Evolutionary conservation across 371 early-diverging fungal genomes (phyloP), one percentile per base, ranked within the genome.

Genomic region (Thermomucor indicae-seudaticae): DNA sequence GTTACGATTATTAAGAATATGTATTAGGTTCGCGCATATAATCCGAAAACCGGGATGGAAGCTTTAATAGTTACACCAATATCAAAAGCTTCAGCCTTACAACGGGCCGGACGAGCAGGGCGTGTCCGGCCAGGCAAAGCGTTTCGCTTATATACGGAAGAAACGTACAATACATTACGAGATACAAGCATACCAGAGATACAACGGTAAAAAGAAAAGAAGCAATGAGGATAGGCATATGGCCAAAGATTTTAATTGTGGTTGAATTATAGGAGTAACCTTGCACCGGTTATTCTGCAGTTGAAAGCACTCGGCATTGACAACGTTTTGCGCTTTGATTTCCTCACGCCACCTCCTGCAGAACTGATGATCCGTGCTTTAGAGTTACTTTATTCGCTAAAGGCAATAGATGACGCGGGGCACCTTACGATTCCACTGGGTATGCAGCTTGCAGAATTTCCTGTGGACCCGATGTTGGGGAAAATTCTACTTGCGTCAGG

Each of bases 91-190:
- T 79, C 85, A 10, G 91, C 92, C 2, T 57, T 79, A 37, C 95
- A 94, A 57, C 65, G 95, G 43, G 82, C 84, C 6, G 95, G 92
- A 27, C 74, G 95, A 48, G 88, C 91, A 14, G 91, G 91, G 28
- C 78, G 96, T 60, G 75, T 80, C 6, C 55, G 62, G 29, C 75
- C 85, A 4, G 90, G 90, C 14, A 88, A 86, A 55, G 73, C 73
- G 1, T 90, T 73, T 46, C 59, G 90, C 39, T 60, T 90, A 11
- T 90, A 86, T 49, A 84, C 88, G 0, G 86, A 88, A 64, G 79
- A 75, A n/a, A 70, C 79, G 0, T 93, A 80, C 60, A 44, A 71
- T 14, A 31, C 56, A 38, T 48, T 89, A 14, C 50, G 62, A 30
- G 71, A 70, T 19, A 71, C 72, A 10, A 77, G 70, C 39, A 71